A percentile compares a stretch with the other conserved stretches of the same genome.
Conservation (phyloP, 2,329 filamentous ascomycete genomes). For the Beauveria medogensis region DNA sequence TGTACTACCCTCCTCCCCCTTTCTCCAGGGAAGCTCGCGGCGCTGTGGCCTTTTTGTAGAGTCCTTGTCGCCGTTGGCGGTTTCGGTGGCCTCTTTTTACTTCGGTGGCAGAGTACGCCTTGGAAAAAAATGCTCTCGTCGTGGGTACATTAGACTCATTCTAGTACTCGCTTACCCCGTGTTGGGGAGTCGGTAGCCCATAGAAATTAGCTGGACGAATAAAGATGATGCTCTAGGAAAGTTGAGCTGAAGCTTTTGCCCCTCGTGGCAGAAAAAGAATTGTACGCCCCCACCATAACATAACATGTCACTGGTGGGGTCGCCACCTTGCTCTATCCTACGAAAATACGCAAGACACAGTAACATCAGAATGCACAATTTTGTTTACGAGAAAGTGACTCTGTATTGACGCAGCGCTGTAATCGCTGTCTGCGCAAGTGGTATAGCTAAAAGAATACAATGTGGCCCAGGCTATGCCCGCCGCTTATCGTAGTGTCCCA, state of each 20-base stretch:
- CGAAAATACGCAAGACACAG: neutral
- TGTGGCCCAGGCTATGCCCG: neutral
- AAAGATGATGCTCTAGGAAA: neutral
- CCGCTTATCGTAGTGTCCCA: neutral
- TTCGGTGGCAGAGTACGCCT: neutral
- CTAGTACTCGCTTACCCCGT: neutral
- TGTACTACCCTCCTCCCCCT: neutral
- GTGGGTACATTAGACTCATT: neutral
- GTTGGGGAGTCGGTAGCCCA: neutral
- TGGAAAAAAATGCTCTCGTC: neutral
- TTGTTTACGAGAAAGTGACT: constrained; percentile 8
- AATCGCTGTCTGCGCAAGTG: constrained; percentile 11
- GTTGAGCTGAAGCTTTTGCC: neutral
- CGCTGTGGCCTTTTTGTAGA: too few relatives aligned
- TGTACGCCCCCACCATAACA: neutral
- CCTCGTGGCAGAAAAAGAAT: neutral
- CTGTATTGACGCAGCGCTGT: constrained; percentile 14
- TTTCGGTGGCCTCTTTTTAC: neutral
- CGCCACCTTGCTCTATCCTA: neutral
- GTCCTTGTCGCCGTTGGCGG: neutral
- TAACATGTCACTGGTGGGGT: neutral
- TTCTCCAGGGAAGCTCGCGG: too few relatives aligned
- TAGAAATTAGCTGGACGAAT: too few relatives aligned
- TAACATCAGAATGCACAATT: neutral
- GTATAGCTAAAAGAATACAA: constrained; percentile 15